Base-by-base conservation (phyloP, 176 grass and related monocot species). In the Oryza meyeriana region DNA sequence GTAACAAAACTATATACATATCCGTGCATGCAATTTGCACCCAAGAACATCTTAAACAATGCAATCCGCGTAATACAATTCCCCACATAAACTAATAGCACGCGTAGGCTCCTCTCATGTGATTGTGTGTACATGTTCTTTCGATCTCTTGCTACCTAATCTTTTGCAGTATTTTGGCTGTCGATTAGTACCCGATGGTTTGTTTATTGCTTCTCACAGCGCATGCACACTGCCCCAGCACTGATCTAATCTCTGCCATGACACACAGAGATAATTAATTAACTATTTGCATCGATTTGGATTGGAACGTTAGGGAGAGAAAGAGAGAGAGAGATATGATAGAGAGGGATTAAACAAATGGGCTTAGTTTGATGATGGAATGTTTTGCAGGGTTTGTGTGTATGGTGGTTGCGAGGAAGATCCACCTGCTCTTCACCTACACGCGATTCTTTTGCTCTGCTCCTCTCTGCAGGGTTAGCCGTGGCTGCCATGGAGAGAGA, bases 361-460 rank as follows among this genome's bases (percentile, higher is more conserved):
- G 11, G 24, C 38, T 32, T 79, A 52, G 70, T 68, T 64, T 33
- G 61, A 85, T 34, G 62, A 75, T 24, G 77, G 82, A 91, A 63
- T 84, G 76, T 84, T 85, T 85, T 40, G 77, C 66, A 79, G 41
- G 76, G 74, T 88, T 47, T 64, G 50, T 50, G 52, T 42, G 86
- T 76, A 75, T 8, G 68, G 85, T 85, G 66, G 88, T 88, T 85
- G 79, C 69, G 83, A 88, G 76, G 76, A 88, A 77, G 86, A 87
- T 84, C 48, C 76, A 81, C 69, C 42, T 59, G 71, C 71, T 79
- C 79, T 79, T 82, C 36, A 61, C 68, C 35, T 27, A 47, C 63
- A 74, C 36, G 25, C 45, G 4, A 69, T 68, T 66, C 63, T 42
- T 68, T 42, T 87, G 67, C 55, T n/a, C 28, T 48, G 38, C 35